Evolutionary conservation across 2,329 filamentous ascomycete species (phyloP).

Genomic region (Xylaria sp.): DNA sequence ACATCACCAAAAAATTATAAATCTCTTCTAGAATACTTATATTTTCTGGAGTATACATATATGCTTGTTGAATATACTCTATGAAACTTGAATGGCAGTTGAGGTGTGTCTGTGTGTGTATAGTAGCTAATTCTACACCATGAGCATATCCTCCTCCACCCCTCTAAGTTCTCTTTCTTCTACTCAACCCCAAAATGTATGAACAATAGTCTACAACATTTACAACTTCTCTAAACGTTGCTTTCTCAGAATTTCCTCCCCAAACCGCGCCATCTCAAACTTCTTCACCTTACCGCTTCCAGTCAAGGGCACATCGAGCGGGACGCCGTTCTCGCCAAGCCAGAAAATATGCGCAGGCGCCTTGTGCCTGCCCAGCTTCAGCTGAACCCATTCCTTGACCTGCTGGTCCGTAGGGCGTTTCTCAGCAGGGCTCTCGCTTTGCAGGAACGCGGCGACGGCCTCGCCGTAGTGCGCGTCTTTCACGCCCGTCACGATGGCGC

Average conservation of each 20-base stretch:
- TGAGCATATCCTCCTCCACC: too few species aligned
- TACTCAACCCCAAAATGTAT: not conserved
- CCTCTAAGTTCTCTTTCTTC: not conserved
- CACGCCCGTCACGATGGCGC: slow-evolving; percentile 76
- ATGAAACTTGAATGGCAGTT: not conserved
- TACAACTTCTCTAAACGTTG: slow-evolving; percentile 59
- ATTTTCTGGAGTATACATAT: too few species aligned
- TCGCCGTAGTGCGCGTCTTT: slow-evolving; percentile 78
- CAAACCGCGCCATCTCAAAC: slow-evolving; percentile 68
- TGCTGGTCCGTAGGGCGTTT: slow-evolving; percentile 60
- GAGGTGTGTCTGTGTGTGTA: not conserved
- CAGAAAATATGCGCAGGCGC: slow-evolving; percentile 80
- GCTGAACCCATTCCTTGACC: slow-evolving; percentile 70
- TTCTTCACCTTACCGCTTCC: slow-evolving; percentile 78
- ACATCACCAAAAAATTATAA: not conserved
- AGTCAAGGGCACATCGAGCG: slow-evolving; percentile 69
- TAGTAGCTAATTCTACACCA: not conserved
- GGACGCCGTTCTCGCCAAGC: slow-evolving; percentile 71
- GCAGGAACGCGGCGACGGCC: slow-evolving; percentile 74
- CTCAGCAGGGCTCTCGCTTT: slow-evolving; percentile 39
- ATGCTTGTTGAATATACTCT: not conserved
- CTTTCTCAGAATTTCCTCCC: slow-evolving; percentile 64
- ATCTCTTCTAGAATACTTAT: too few species aligned
- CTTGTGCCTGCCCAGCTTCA: slow-evolving; percentile 72
- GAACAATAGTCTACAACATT: slow-evolving; percentile 48